Evolutionary conservation across 768 basidiomycete species (phyloP).

Genomic region (Amanita subjunquillea): DNA sequence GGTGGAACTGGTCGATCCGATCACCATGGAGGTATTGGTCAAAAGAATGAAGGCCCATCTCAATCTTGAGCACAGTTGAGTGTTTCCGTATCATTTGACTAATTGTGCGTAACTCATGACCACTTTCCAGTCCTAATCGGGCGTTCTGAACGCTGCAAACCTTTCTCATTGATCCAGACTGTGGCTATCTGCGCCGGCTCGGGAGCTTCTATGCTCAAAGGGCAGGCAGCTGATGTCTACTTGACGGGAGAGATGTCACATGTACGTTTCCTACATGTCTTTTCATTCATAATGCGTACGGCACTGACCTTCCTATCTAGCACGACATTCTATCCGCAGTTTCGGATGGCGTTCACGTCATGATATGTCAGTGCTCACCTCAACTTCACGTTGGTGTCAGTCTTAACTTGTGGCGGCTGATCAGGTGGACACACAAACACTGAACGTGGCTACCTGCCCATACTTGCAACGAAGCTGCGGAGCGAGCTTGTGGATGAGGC

Average conservation of each 20-base stretch:
- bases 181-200: constrained; percentile 91
- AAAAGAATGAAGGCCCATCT: constrained; percentile 63
- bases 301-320: constrained; percentile 27
- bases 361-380: constrained; percentile 58
- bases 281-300: not conserved
- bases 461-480: constrained; percentile 55
- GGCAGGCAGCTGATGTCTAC: constrained; percentile 73
- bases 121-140: constrained; percentile 54
- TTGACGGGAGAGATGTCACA: constrained; percentile 92
- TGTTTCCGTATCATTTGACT: not conserved
- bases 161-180: constrained; percentile 33
- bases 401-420: constrained; percentile 6
- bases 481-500: constrained; percentile 34
- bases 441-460: constrained; percentile 84
- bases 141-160: constrained; percentile 16
- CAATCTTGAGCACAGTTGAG: constrained; percentile 46
- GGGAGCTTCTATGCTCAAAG: constrained; percentile 68
- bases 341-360: constrained; percentile 66
- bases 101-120: constrained; percentile 1
- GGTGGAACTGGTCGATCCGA: constrained; percentile 47
- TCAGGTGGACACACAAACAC: constrained; percentile 89
- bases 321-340: constrained; percentile 82
- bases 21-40: constrained; percentile 52
- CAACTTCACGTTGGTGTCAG: constrained; percentile 15
- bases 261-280: constrained; percentile 31